A percentile compares a stretch with the other conserved stretches of the same genome.
phyloP scores from a whole-genome alignment of 441 rosid genomes.

The Gossypium gossypioides region DNA sequence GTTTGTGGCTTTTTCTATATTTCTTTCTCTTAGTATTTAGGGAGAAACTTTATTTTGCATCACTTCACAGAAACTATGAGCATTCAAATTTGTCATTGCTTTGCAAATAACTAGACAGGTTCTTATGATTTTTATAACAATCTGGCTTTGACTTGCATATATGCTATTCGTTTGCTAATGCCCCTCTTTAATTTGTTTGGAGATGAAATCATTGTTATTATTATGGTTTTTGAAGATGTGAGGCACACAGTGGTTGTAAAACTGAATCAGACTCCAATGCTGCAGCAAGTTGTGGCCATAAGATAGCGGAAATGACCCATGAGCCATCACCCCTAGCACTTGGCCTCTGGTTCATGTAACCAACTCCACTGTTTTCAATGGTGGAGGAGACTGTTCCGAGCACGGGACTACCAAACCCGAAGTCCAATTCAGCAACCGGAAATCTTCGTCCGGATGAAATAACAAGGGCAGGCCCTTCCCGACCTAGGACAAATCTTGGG shows the following conservation, averaged over 20 bases:
- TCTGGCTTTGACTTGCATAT: not conserved
- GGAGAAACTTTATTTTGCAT: not conserved
- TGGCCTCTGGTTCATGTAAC: constrained; percentile 72
- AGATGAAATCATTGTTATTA: not conserved
- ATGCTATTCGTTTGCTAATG: not conserved
- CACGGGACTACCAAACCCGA: constrained; percentile 66
- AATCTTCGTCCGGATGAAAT: constrained; percentile 67
- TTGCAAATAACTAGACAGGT: not conserved
- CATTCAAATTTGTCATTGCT: not conserved
- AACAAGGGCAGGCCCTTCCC: constrained; percentile 61
- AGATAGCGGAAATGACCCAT: constrained; percentile 64
- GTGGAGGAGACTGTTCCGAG: constrained; percentile 57
- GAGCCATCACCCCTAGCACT: constrained; percentile 63
- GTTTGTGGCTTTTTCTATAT: not conserved
- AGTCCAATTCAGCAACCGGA: constrained; percentile 66
- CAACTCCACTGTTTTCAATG: constrained; percentile 56
- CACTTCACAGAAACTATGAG: too few relatives aligned
- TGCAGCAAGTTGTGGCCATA: constrained; percentile 66
- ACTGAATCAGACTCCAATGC: constrained; percentile 64
- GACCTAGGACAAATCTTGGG: constrained; percentile 51
- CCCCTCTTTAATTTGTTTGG: not conserved
- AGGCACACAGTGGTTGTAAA: constrained; percentile 61
- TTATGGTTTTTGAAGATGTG: constrained; percentile 27
- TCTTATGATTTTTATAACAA: not conserved
- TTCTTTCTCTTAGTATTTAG: not conserved